A percentile compares a stretch with the other conserved stretches of the same genome.
These are phyloP conservation scores for Pyrenula aspistea DNA, from an alignment of 495 filamentous ascomycete species.

Conservation along the genomic window DNA sequence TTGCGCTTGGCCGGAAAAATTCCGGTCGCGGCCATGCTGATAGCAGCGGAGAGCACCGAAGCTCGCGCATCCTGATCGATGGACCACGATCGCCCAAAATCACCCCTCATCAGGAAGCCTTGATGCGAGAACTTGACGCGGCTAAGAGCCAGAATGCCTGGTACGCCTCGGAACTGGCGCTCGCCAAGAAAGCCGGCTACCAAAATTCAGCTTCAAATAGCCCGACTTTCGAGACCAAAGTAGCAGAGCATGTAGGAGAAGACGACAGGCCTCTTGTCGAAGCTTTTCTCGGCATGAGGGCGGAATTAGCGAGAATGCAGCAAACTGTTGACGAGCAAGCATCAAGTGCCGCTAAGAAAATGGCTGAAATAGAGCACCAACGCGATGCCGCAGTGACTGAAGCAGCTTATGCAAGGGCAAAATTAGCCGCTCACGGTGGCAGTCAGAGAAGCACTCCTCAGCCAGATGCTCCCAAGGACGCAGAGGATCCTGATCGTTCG, in stretches of 20 bases:
- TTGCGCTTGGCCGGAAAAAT: slow-evolving; percentile 26
- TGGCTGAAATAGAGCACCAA: slow-evolving; percentile 88
- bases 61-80: slow-evolving; percentile 23
- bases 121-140: slow-evolving; percentile 74
- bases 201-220: slow-evolving; percentile 57
- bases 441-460: slow-evolving; percentile 61
- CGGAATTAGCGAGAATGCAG: slow-evolving; percentile 75
- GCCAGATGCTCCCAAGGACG: slow-evolving; percentile 48
- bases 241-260: slow-evolving; percentile 67
- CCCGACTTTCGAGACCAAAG: slow-evolving; percentile 63
- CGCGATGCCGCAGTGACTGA: slow-evolving; percentile 84
- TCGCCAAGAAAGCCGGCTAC: slow-evolving; percentile 84
- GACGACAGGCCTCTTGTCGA: slow-evolving; percentile 88
- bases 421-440: slow-evolving; percentile 70
- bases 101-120: slow-evolving; percentile 35
- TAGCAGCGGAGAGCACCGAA: slow-evolving; percentile 29
- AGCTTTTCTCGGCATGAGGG: slow-evolving; percentile 80
- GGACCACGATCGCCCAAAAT: slow-evolving; percentile 33
- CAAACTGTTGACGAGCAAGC: slow-evolving; percentile 77
- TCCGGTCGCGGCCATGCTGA: slow-evolving; percentile 21
- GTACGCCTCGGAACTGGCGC: slow-evolving; percentile 88
- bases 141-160: slow-evolving; percentile 81
- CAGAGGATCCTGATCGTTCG: slow-evolving; percentile 50
- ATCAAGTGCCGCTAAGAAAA: slow-evolving; percentile 67
- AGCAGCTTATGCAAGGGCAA: slow-evolving; percentile 89